phyloP scores from a whole-genome alignment of 2,329 filamentous ascomycete species.

The Dothideomycetes sp. region DNA sequence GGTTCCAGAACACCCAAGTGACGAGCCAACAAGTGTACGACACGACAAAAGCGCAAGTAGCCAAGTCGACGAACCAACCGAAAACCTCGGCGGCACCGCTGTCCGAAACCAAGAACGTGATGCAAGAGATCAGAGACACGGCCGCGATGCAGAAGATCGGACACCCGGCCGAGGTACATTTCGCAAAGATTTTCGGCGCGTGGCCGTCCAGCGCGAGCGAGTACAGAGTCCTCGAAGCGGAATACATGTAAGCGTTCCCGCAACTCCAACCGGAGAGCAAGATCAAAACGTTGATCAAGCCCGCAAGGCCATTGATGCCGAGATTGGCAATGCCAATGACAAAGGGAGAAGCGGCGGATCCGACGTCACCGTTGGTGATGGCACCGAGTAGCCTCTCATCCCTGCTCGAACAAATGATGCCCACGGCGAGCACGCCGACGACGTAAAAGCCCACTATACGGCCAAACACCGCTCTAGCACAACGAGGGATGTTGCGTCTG shows the following conservation, averaged over 20 bases:
- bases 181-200: conserved; percentile 47
- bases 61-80: conserved; percentile 18
- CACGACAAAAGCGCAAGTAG: conserved; percentile 18
- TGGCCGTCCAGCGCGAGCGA: conserved; percentile 51
- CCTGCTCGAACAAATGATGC: conserved; percentile 50
- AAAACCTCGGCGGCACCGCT: conserved; percentile 19
- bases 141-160: conserved; percentile 43
- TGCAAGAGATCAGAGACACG: conserved; percentile 34
- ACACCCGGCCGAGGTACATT: conserved; percentile 42
- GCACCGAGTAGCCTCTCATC: conserved; percentile 36
- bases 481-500: conserved; percentile 42
- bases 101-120: conserved; percentile 31
- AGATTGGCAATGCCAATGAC: conserved; percentile 63
- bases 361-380: conserved; percentile 33
- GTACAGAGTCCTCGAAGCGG: conserved; percentile 51
- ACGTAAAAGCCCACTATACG: conserved; percentile 50
- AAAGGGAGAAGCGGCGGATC: conserved; percentile 43
- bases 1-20: conserved; percentile 38
- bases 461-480: conserved; percentile 43
- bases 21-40: conserved; percentile 25
- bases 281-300: conserved; percentile 68
- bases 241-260: conserved; percentile 46
- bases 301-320: conserved; percentile 57
- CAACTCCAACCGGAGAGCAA: conserved; percentile 62
- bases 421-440: conserved; percentile 46